Conservation (phyloP, 257 asterid genomes). For the Jacaranda copaia region DNA sequence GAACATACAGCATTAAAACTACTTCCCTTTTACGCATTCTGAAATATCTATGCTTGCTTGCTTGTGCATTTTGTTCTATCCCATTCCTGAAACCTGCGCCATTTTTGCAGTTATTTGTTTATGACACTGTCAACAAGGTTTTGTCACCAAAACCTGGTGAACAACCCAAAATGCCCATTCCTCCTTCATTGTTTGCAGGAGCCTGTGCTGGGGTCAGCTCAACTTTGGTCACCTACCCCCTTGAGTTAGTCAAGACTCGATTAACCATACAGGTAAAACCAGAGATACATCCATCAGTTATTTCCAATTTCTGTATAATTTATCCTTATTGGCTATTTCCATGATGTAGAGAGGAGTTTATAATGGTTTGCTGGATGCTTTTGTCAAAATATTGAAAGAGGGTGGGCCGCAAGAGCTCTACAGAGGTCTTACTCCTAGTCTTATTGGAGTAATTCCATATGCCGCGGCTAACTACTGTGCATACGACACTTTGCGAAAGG, state of each 20-base stretch:
- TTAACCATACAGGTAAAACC: slow-evolving; percentile 81
- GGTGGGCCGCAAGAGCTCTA: slow-evolving; percentile 92
- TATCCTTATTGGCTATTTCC: slow-evolving; percentile 9
- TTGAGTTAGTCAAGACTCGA: slow-evolving; percentile 93
- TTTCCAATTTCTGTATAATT: neutral
- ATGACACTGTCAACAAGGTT: slow-evolving; percentile 86
- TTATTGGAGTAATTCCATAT: slow-evolving; percentile 90
- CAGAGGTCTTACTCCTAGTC: slow-evolving; percentile 89
- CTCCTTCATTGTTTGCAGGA: slow-evolving; percentile 90
- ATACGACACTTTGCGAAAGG: slow-evolving; percentile 74
- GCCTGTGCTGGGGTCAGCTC: slow-evolving; percentile 98
- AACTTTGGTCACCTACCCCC: slow-evolving; percentile 89
- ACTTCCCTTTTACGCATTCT: neutral
- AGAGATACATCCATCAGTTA: neutral
- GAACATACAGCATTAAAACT: slow-evolving; percentile 3
- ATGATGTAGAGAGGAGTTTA: slow-evolving; percentile 73
- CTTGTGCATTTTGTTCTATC: neutral
- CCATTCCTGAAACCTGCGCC: neutral
- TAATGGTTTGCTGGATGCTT: slow-evolving; percentile 79
- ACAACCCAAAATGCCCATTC: slow-evolving; percentile 65
- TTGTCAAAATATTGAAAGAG: slow-evolving; percentile 78
- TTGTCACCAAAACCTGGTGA: slow-evolving; percentile 77
- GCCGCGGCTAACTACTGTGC: slow-evolving; percentile 93
- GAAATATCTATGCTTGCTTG: neutral
- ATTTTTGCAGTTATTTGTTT: slow-evolving; percentile 72